A percentile compares a stretch with the other conserved stretches of the same genome.
These are phyloP conservation scores for Cardiospermum halicacabum DNA, from an alignment of 345 rosid genomes.

Conservation along the genomic window DNA sequence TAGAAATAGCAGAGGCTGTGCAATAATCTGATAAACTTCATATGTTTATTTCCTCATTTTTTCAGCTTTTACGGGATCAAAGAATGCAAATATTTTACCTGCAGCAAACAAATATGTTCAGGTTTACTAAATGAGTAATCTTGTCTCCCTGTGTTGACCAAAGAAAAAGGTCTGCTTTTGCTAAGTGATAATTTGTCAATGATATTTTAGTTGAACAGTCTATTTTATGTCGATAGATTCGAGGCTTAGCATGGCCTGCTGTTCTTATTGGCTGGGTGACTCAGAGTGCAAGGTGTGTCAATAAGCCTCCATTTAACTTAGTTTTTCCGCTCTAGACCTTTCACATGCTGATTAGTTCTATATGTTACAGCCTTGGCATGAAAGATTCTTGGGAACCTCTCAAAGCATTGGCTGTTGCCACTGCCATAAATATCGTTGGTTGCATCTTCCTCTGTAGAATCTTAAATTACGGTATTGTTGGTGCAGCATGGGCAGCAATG, in stretches of 20 bases:
- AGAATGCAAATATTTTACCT: slow-evolving; percentile 65
- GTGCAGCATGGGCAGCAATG: slow-evolving; percentile 98
- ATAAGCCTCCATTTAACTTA: background rate
- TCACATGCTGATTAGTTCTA: slow-evolving; percentile 8
- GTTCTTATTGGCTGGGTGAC: slow-evolving; percentile 86
- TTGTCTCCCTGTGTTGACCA: background rate
- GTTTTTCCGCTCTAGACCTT: background rate
- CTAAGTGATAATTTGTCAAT: slow-evolving; percentile 16
- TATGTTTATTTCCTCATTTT: slow-evolving; percentile 10
- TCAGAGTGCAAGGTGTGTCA: slow-evolving; percentile 84
- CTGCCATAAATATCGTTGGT: slow-evolving; percentile 69
- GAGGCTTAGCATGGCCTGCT: slow-evolving; percentile 96
- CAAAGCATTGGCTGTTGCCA: slow-evolving; percentile 77
- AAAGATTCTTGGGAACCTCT: slow-evolving; percentile 98
- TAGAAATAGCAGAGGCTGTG: background rate
- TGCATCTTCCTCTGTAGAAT: slow-evolving; percentile 68
- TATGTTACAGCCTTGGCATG: slow-evolving; percentile 75
- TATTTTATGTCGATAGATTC: slow-evolving; percentile 44
- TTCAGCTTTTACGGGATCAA: slow-evolving; percentile 76
- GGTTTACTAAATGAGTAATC: slow-evolving; percentile 36
- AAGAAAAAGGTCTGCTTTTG: background rate
- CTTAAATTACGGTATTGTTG: slow-evolving; percentile 81
- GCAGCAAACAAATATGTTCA: slow-evolving; percentile 85
- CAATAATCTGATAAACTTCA: background rate
- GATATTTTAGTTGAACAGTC: slow-evolving; percentile 4